Conservation (phyloP, 331 rosid species). For the Malus hybrid region DNA sequence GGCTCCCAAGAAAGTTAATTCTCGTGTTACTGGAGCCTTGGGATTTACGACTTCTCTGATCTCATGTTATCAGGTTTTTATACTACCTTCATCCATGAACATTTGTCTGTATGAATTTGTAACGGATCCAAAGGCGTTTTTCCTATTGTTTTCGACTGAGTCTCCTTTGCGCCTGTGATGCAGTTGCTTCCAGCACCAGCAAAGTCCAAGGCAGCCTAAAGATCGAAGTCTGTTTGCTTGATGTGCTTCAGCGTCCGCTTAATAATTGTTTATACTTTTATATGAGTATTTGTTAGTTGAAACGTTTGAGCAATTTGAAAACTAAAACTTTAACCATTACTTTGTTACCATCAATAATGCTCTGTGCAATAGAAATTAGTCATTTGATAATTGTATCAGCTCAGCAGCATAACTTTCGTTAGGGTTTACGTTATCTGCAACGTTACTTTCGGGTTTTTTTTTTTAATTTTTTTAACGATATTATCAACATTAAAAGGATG, state of each 20-base stretch:
- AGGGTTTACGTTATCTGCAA: neutral
- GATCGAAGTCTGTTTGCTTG: slow-evolving; percentile 15
- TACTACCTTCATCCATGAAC: neutral
- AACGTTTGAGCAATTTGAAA: slow-evolving; percentile 18
- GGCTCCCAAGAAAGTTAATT: slow-evolving; percentile 81
- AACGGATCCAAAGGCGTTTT: neutral
- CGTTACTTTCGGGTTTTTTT: too few species aligned
- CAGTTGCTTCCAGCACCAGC: slow-evolving; percentile 86
- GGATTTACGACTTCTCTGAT: slow-evolving; percentile 77
- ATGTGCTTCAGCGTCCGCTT: slow-evolving; percentile 11
- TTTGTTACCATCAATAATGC: neutral
- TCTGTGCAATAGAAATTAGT: slow-evolving; percentile 5
- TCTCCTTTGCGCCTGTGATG: slow-evolving; percentile 25
- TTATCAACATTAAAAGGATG: too few species aligned
- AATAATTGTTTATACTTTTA: slow-evolving; percentile 23
- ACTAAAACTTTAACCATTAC: neutral
- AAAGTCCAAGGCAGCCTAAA: slow-evolving; percentile 61
- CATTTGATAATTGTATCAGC: neutral
- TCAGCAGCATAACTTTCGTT: neutral
- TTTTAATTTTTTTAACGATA: too few species aligned
- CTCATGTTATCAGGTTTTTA: slow-evolving; percentile 81
- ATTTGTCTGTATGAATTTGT: neutral
- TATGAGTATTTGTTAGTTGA: slow-evolving; percentile 24
- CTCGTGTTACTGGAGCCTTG: slow-evolving; percentile 91
- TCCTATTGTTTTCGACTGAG: neutral